These are phyloP conservation scores for Pseudonitzschia multistriata DNA, from an alignment of 108 stramenopile species.

Conservation along the genomic window DNA sequence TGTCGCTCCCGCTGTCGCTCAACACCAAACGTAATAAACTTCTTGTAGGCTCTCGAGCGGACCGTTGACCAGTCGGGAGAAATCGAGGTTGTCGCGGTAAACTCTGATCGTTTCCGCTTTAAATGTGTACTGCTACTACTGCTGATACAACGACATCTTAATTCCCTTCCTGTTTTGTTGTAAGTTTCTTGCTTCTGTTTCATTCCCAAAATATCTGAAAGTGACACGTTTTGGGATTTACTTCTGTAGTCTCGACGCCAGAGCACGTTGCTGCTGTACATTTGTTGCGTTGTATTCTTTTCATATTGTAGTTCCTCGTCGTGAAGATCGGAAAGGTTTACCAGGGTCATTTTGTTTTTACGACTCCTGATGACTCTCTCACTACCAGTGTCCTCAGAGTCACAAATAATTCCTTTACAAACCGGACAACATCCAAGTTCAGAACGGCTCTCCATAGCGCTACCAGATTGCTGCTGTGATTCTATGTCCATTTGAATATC, in stretches of 20 bases:
- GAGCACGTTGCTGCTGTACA: neutral
- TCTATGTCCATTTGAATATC: neutral
- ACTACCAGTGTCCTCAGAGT: neutral
- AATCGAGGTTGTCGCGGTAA: neutral
- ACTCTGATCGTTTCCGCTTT: neutral
- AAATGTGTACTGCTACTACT: neutral
- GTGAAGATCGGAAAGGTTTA: slow-evolving; percentile 9
- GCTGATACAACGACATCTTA: neutral
- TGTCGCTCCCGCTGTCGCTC: neutral
- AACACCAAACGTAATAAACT: slow-evolving; percentile 8
- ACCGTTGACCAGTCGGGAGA: slow-evolving; percentile 12
- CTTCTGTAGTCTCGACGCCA: neutral
- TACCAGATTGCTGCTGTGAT: neutral
- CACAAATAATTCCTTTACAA: neutral
- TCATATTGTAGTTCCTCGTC: slow-evolving; percentile 1
- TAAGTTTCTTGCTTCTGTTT: neutral
- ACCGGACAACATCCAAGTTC: neutral
- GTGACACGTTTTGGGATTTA: slow-evolving; percentile 2
- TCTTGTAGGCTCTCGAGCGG: slow-evolving; percentile 18
- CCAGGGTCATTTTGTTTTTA: neutral
- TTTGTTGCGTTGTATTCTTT: neutral
- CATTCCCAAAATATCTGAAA: slow-evolving; percentile 5
- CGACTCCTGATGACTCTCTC: neutral
- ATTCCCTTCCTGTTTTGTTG: neutral
- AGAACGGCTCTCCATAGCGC: neutral